phyloP scores from a whole-genome alignment of 164 flowering plant species.

The Chimonanthus praecox region DNA sequence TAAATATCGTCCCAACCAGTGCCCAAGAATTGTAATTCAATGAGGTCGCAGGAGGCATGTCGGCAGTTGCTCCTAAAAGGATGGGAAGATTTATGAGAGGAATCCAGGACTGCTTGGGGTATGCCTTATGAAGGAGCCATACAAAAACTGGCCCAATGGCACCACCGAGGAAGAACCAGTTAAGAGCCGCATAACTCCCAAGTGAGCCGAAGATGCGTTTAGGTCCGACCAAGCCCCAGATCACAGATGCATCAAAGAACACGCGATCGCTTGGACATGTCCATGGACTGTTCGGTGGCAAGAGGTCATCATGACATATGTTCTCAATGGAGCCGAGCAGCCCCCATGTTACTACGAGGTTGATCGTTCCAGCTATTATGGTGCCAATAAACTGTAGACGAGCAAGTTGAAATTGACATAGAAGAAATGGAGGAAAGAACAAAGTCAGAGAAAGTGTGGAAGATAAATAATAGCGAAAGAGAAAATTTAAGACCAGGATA shows the following conservation, averaged over 20 bases:
- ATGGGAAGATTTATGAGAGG: conserved; percentile 83
- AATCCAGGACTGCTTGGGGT: conserved; percentile 76
- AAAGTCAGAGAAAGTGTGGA: background rate
- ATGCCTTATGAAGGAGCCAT: conserved; percentile 69
- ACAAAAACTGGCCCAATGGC: conserved; percentile 68
- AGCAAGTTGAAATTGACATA: background rate
- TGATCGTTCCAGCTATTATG: conserved; percentile 56
- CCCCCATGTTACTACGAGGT: conserved; percentile 59
- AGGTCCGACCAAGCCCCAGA: conserved; percentile 90
- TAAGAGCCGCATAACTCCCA: conserved; percentile 60
- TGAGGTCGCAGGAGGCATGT: conserved; percentile 83
- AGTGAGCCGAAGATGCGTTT: conserved; percentile 60
- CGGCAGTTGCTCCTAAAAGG: conserved; percentile 69
- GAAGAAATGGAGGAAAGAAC: background rate
- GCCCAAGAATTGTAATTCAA: conserved; percentile 78
- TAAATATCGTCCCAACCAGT: no score
- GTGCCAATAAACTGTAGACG: conserved; percentile 56
- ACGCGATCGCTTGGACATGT: conserved; percentile 82
- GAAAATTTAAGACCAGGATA: background rate
- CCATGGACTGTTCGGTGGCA: conserved; percentile 66
- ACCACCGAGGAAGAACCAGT: conserved; percentile 94
- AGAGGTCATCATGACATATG: conserved; percentile 53
- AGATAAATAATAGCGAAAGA: background rate
- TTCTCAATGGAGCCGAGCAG: conserved; percentile 35
- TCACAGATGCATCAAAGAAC: conserved; percentile 86